Percentiles rank a stretch among this genome's conserved stretches.
Conservation (phyloP, 768 basidiomycete species). For the Phanerochaete sordida region DNA sequence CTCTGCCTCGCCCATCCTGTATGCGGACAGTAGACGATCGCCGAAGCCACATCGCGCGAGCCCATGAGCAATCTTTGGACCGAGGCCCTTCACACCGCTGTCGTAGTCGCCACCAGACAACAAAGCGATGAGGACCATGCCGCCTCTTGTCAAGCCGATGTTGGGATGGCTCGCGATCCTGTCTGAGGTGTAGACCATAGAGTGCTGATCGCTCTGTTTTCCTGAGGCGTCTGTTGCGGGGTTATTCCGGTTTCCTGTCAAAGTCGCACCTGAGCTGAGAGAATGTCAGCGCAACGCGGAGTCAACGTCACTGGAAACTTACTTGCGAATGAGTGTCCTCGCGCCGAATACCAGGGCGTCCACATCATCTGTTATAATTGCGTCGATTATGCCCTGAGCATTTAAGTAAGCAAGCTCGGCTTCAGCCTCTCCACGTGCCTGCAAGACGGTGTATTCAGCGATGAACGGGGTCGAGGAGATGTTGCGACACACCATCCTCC, state of each 20-base stretch:
- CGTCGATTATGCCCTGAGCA: conserved; percentile 36
- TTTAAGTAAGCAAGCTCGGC: conserved; percentile 46
- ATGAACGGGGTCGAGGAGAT: background rate
- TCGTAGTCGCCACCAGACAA: conserved; percentile 35
- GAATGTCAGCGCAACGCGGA: background rate
- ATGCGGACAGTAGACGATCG: conserved; percentile 22
- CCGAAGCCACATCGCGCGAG: conserved; percentile 27
- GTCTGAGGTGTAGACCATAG: conserved; percentile 22
- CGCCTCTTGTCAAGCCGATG: conserved; percentile 25
- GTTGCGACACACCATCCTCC: conserved; percentile 24
- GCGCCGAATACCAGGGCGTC: conserved; percentile 49
- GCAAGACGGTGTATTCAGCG: background rate
- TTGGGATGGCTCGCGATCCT: conserved; percentile 20
- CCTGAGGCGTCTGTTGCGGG: conserved; percentile 24
- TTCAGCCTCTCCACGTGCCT: conserved; percentile 48
- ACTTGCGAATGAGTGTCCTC: conserved; percentile 38
- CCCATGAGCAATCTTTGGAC: conserved; percentile 19
- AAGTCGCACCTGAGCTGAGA: conserved; percentile 15
- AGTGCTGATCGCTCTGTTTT: conserved; percentile 21
- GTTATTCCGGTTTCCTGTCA: conserved; percentile 25
- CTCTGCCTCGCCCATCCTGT: conserved; percentile 10
- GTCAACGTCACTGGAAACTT: conserved; percentile 9
- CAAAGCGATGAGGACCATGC: conserved; percentile 32
- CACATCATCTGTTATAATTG: conserved; percentile 45
- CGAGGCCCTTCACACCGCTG: conserved; percentile 19